These are phyloP conservation scores for Blastobotrys proliferans DNA, from an alignment of 1,139 yeast species.

Conservation along the genomic window DNA sequence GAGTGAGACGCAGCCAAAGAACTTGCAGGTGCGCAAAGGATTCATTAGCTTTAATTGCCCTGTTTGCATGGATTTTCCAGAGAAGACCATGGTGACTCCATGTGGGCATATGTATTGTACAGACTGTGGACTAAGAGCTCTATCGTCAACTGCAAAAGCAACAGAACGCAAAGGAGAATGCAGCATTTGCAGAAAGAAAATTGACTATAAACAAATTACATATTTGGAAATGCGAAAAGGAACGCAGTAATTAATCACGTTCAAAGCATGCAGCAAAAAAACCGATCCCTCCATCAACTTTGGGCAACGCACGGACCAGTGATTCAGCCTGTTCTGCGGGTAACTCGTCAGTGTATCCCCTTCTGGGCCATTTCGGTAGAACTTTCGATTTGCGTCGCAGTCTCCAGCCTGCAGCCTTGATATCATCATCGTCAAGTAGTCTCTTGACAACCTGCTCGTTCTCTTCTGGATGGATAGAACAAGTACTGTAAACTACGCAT, in stretches of 20 bases:
- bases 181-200: slow-evolving; percentile 34
- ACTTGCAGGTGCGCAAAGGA: slow-evolving; percentile 18
- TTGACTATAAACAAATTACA: slow-evolving; percentile 27
- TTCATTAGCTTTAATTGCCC: slow-evolving; percentile 29
- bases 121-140: slow-evolving; percentile 36
- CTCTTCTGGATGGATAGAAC: slow-evolving; percentile 90
- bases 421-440: slow-evolving; percentile 55
- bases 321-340: slow-evolving; percentile 66
- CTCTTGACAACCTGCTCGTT: slow-evolving; percentile 88
- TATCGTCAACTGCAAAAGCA: slow-evolving; percentile 29
- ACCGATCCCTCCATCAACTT: slow-evolving; percentile 93
- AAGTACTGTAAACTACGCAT: slow-evolving; percentile 88
- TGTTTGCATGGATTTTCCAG: slow-evolving; percentile 35
- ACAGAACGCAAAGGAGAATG: slow-evolving; percentile 31
- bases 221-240: slow-evolving; percentile 28
- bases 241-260: slow-evolving; percentile 3
- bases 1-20: slow-evolving; percentile 17
- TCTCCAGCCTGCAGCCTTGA: slow-evolving; percentile 68
- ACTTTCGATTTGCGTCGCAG: slow-evolving; percentile 61
- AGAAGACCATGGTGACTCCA: slow-evolving; percentile 33
- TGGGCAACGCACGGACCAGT: slow-evolving; percentile 80
- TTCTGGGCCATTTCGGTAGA: slow-evolving; percentile 76
- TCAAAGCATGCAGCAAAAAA: slow-evolving; percentile 88
- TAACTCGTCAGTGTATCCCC: slow-evolving; percentile 75
- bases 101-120: slow-evolving; percentile 39